A percentile compares a stretch with the other conserved stretches of the same genome.
Evolutionary conservation across 345 rosid genomes (phyloP).

Genomic region (Eucalyptus curtisii): DNA sequence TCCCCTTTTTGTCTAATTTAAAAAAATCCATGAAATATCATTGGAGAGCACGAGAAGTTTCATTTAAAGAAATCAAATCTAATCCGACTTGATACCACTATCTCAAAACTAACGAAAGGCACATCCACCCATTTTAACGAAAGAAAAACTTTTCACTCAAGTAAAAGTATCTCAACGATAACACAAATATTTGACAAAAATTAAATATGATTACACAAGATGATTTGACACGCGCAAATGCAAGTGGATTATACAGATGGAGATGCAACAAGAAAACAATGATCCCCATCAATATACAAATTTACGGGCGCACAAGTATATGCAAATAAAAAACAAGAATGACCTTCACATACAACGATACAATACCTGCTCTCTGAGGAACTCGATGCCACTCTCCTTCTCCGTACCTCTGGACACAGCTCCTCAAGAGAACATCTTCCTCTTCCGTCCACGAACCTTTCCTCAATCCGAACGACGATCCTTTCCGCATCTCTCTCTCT

Average conservation of each 20-base stretch:
- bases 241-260: background rate
- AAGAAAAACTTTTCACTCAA: background rate
- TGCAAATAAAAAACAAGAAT: background rate
- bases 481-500: slow-evolving; percentile 1
- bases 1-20: background rate
- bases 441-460: slow-evolving; percentile 43
- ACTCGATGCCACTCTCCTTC: slow-evolving; percentile 40
- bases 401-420: slow-evolving; percentile 19
- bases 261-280: background rate
- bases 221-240: background rate
- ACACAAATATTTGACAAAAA: background rate
- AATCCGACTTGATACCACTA: no score
- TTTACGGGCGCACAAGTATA: background rate
- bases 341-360: background rate
- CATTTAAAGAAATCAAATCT: background rate
- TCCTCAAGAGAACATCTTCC: slow-evolving; percentile 32
- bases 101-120: background rate
- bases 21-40: no score
- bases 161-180: no score
- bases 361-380: slow-evolving; percentile 24
- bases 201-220: background rate
- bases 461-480: slow-evolving; percentile 1
- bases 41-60: no score
- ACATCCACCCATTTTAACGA: background rate
- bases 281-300: background rate